Evolutionary conservation across 148 eudicot genomes (phyloP).

Genomic region (Tetragonia tetragonoides): DNA sequence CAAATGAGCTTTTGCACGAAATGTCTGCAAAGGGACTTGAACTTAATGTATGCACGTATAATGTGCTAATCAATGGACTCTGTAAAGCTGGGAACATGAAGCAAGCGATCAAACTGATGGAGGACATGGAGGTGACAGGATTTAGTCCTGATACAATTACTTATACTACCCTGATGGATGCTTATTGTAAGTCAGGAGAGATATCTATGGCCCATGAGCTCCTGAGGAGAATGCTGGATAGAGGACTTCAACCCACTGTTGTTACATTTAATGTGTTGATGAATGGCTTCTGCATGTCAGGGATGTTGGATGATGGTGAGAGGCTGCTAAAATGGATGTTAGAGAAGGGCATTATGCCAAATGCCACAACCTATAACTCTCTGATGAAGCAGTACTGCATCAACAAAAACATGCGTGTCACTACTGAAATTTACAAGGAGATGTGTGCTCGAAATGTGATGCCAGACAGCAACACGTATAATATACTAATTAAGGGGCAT

Average conservation of each 20-base stretch:
- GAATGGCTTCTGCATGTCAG: conserved; percentile 81
- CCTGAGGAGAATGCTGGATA: conserved; percentile 66
- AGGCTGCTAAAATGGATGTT: conserved; percentile 84
- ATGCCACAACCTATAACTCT: conserved; percentile 79
- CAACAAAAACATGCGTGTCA: conserved; percentile 56
- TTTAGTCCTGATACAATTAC: conserved; percentile 70
- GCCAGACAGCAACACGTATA: conserved; percentile 73
- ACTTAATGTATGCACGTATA: conserved; percentile 73
- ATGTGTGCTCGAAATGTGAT: conserved; percentile 63
- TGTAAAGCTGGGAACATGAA: conserved; percentile 69
- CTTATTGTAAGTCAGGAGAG: conserved; percentile 80
- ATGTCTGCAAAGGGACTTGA: conserved; percentile 70
- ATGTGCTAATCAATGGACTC: conserved; percentile 75
- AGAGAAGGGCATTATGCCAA: conserved; percentile 73
- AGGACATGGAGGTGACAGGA: conserved; percentile 72
- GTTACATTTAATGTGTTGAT: conserved; percentile 90
- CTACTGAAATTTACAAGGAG: conserved; percentile 55
- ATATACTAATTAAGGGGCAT: conserved; percentile 83
- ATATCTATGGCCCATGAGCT: conserved; percentile 70
- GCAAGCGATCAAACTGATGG: conserved; percentile 64
- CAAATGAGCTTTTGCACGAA: conserved; percentile 82
- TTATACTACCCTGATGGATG: conserved; percentile 88
- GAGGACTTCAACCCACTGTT: conserved; percentile 71
- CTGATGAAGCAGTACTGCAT: conserved; percentile 78
- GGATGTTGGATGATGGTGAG: conserved; percentile 87